These are phyloP conservation scores for Fraxinus quadrangulata DNA, from an alignment of 257 asterid genomes.

Conservation along the genomic window DNA sequence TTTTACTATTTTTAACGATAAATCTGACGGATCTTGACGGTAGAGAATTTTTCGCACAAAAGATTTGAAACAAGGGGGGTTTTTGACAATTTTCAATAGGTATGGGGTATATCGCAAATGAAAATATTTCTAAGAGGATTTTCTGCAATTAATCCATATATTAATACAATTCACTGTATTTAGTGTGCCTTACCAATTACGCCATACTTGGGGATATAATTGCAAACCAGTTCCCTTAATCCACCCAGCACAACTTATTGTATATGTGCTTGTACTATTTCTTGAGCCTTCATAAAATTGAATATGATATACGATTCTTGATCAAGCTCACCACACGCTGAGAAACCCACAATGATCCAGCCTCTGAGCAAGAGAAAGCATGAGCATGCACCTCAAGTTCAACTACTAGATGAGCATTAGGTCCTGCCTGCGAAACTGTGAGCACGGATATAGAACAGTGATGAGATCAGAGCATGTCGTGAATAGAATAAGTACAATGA, in stretches of 20 bases:
- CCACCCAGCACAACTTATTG: not conserved
- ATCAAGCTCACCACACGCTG: conserved; percentile 59
- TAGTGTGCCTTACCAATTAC: too few relatives aligned
- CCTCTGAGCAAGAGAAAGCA: conserved; percentile 79
- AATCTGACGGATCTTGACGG: too few relatives aligned
- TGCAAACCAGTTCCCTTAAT: not conserved
- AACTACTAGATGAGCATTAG: conserved; percentile 42
- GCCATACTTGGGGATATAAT: not conserved
- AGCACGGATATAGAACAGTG: conserved; percentile 6
- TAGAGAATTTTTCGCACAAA: too few relatives aligned
- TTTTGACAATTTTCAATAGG: too few relatives aligned
- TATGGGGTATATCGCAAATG: too few relatives aligned
- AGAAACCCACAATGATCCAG: conserved; percentile 80
- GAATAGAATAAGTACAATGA: not conserved
- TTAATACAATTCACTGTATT: too few relatives aligned
- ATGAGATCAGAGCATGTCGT: not conserved
- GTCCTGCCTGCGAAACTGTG: conserved; percentile 60
- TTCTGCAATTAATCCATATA: too few relatives aligned
- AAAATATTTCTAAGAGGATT: too few relatives aligned
- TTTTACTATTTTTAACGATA: too few relatives aligned
- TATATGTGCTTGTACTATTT: not conserved
- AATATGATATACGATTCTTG: conserved; percentile 25
- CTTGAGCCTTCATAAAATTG: not conserved
- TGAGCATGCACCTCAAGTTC: conserved; percentile 73
- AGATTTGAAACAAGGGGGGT: too few relatives aligned